A percentile compares a stretch with the other conserved stretches of the same genome.
Evolutionary conservation across 2,329 filamentous ascomycete species (phyloP).

Genomic region (Microcyclospora tardicrescens): DNA sequence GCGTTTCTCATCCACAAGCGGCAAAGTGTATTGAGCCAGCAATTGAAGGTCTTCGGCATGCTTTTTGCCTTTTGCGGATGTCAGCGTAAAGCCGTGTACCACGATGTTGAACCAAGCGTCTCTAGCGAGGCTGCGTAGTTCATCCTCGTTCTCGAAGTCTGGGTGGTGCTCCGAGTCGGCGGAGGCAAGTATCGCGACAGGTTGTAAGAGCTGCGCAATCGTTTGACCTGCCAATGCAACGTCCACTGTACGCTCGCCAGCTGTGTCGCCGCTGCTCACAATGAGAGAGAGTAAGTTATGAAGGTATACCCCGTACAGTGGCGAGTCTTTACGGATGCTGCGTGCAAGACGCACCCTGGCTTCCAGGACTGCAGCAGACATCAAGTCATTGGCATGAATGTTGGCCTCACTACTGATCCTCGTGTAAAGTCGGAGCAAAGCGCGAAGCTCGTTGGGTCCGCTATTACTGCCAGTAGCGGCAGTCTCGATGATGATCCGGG

Average conservation of each 20-base stretch:
- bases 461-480: slow-evolving; percentile 65
- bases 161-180: slow-evolving; percentile 35
- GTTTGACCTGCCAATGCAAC: slow-evolving; percentile 72
- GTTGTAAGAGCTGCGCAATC: slow-evolving; percentile 75
- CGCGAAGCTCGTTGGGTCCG: slow-evolving; percentile 69
- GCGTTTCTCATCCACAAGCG: slow-evolving; percentile 76
- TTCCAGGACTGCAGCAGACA: slow-evolving; percentile 62
- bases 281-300: slow-evolving; percentile 73
- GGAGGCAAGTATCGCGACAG: slow-evolving; percentile 74
- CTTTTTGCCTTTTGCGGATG: slow-evolving; percentile 58
- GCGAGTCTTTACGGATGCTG: slow-evolving; percentile 54
- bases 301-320: slow-evolving; percentile 71
- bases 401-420: slow-evolving; percentile 62
- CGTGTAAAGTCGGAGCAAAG: slow-evolving; percentile 71
- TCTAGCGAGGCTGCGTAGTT: slow-evolving; percentile 47
- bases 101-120: slow-evolving; percentile 98
- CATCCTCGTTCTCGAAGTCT: slow-evolving; percentile 35
- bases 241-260: slow-evolving; percentile 30
- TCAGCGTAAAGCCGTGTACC: slow-evolving; percentile 74
- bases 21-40: slow-evolving; percentile 76
- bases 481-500: slow-evolving; percentile 71
- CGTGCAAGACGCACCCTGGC: slow-evolving; percentile 68
- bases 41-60: slow-evolving; percentile 66
- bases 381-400: slow-evolving; percentile 50
- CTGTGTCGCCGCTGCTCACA: slow-evolving; percentile 79